Evolutionary conservation across 192 early-diverging fungal species (phyloP).

Genomic region (Funneliformis geosporum): DNA sequence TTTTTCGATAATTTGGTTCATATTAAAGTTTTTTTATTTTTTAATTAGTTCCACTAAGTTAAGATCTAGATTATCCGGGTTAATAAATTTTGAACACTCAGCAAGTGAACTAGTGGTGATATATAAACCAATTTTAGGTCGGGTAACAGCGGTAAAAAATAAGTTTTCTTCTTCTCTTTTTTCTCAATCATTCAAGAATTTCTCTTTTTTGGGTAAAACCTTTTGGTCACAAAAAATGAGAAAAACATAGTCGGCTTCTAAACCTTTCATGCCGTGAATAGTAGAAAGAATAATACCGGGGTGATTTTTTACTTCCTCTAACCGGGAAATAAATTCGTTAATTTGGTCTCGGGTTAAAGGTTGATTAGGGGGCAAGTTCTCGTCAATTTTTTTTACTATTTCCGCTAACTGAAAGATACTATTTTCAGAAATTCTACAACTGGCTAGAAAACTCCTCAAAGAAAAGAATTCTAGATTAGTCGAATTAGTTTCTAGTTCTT

Average conservation of each 20-base stretch:
- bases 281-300: not conserved
- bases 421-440: not conserved
- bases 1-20: no score
- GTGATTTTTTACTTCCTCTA: not conserved
- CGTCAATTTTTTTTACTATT: not conserved
- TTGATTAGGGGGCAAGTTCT: not conserved
- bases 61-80: not conserved
- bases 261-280: not conserved
- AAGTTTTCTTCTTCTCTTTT: not conserved
- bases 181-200: not conserved
- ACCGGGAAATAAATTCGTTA: not conserved
- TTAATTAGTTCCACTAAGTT: not conserved
- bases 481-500: not conserved
- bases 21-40: no score
- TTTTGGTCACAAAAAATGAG: slow-evolving; percentile 9
- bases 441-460: not conserved
- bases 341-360: not conserved
- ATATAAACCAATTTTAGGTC: not conserved
- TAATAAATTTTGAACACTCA: not conserved
- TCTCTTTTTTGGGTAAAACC: not conserved
- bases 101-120: not conserved
- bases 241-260: not conserved
- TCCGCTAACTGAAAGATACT: not conserved
- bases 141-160: not conserved
- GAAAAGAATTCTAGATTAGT: not conserved